These are phyloP conservation scores for Leishmania mexicana DNA, from an alignment of 208 protist genomes.

Conservation along the genomic window DNA sequence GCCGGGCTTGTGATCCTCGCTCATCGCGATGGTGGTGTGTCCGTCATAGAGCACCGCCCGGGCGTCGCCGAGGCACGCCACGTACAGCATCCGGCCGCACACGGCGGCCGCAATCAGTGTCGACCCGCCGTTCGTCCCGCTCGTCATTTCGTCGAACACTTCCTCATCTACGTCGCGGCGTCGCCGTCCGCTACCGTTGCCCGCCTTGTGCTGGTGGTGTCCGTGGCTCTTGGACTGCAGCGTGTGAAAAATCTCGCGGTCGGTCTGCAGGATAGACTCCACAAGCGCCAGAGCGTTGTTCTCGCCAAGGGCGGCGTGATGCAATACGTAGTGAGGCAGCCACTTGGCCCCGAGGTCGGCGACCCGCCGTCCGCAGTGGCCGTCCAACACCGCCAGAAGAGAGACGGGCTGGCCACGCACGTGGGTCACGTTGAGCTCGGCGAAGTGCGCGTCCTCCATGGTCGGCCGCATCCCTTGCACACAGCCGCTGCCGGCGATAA, in stretches of 20 bases:
- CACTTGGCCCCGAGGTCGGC: conserved; percentile 61
- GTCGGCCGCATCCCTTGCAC: conserved; percentile 77
- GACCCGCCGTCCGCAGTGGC: conserved; percentile 82
- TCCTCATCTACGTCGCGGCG: conserved; percentile 19
- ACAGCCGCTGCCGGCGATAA: conserved; percentile 56
- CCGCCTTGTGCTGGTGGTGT: conserved; percentile 19
- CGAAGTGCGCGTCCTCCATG: conserved; percentile 87
- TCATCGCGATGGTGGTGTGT: conserved; percentile 85
- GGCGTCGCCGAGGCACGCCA: conserved; percentile 90
- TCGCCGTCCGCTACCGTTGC: conserved; percentile 12
- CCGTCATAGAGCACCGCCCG: conserved; percentile 79
- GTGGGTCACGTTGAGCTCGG: conserved; percentile 42
- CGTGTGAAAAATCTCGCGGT: conserved; percentile 50
- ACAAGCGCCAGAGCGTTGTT: conserved; percentile 80
- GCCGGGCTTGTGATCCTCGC: conserved; percentile 92
- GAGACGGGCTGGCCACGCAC: conserved; percentile 64
- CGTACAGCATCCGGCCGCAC: conserved; percentile 79
- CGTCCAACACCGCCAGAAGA: conserved; percentile 73
- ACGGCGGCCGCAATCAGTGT: conserved; percentile 75
- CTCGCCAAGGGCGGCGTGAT: conserved; percentile 62
- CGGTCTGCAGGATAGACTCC: conserved; percentile 74
- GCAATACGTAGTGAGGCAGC: conserved; percentile 64
- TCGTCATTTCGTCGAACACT: conserved; percentile 23
- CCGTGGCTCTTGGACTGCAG: conserved; percentile 27
- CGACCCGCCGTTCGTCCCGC: conserved; percentile 54